Percentiles rank a stretch among this genome's conserved stretches.
Conservation (phyloP, 2,329 filamentous ascomycete genomes). For the Clarireedia paspali region DNA sequence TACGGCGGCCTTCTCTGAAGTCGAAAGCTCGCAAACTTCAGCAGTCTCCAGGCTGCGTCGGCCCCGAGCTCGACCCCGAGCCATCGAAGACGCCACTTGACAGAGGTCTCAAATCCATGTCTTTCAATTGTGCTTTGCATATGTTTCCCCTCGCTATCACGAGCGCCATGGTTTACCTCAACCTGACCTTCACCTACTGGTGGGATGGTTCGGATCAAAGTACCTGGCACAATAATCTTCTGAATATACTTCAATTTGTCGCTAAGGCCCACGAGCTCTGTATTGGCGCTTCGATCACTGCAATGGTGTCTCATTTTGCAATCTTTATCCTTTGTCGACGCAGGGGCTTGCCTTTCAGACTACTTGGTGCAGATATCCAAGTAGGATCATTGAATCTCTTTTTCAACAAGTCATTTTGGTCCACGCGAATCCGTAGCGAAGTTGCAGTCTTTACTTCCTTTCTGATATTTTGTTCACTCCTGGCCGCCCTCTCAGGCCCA, state of each 20-base stretch:
- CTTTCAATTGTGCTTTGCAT: background rate
- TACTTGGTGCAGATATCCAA: background rate
- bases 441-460: background rate
- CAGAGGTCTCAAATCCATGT: background rate
- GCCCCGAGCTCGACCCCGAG: background rate
- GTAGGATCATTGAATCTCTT: background rate
- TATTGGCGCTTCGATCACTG: background rate
- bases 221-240: background rate
- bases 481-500: background rate
- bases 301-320: background rate
- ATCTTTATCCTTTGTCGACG: background rate
- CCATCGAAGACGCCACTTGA: background rate
- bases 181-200: background rate
- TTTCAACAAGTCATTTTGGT: background rate
- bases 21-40: too few relatives aligned
- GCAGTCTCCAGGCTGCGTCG: too few relatives aligned
- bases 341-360: background rate
- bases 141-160: background rate
- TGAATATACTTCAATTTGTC: background rate
- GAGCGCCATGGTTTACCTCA: background rate
- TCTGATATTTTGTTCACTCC: background rate
- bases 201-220: background rate
- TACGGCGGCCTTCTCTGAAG: too few relatives aligned
- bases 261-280: background rate
- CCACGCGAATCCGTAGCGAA: too few relatives aligned